Conservation (phyloP, 148 eudicot genomes). For the Rhododendron henanense region DNA sequence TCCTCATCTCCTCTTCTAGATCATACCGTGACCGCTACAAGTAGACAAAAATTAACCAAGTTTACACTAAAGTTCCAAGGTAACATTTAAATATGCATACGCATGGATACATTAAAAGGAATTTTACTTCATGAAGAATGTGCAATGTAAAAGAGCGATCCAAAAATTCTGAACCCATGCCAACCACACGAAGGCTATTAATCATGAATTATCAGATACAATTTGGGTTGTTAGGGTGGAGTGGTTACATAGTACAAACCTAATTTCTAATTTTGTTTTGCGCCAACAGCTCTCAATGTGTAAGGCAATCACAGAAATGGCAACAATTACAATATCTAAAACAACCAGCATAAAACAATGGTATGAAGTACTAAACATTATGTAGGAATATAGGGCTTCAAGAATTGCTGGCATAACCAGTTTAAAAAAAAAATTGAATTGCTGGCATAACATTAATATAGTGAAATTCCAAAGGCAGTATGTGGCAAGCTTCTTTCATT, state of each 20-base stretch:
- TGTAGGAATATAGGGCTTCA: not conserved
- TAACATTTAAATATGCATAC: not conserved
- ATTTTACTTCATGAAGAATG: not conserved
- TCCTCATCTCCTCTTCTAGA: slow-evolving; percentile 68
- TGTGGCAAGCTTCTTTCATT: not conserved
- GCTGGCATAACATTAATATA: not conserved
- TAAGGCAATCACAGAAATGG: not conserved
- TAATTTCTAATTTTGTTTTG: not conserved
- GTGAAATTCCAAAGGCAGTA: not conserved
- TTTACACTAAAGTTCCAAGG: not conserved
- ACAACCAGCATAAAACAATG: no score
- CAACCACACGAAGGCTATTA: not conserved
- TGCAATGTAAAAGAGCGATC: not conserved
- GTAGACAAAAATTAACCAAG: slow-evolving; percentile 6
- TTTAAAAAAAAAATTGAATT: not conserved
- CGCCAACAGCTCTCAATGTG: not conserved
- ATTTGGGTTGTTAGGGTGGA: not conserved
- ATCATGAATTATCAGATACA: not conserved
- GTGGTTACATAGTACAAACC: not conserved
- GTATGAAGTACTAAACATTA: not conserved
- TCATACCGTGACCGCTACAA: slow-evolving; percentile 71
- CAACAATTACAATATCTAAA: not conserved
- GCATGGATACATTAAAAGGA: not conserved
- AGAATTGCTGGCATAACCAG: not conserved
- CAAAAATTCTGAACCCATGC: not conserved